Evolutionary conservation across 202 grass and related monocot genomes (phyloP), one percentile per base, ranked within the genome.

Genomic region (Dendrocalamus latiflorus): DNA sequence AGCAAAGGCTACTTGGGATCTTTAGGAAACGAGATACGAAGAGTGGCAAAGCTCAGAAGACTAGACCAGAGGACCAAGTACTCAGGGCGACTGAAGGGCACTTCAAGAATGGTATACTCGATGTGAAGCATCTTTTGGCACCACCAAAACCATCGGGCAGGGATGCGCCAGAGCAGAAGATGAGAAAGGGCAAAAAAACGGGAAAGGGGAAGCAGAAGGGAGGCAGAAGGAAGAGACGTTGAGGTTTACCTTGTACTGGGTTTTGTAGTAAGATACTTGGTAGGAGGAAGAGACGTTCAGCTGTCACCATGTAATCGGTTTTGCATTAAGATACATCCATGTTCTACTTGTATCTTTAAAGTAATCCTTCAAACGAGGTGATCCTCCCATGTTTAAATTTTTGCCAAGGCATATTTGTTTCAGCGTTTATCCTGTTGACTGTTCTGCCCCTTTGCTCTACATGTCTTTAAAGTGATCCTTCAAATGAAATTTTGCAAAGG

Each of bases 111-210:
- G 51, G 51, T 54, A 54, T 54, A 80, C 88, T 96, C 53, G 75
- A 99, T 55, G 91, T 99, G 34, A 99, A 96, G 39, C 93, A 96
- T 79, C 83, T 99, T 33, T 78, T 94, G 70, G 67, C 74, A 14
- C 37, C 67, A 51, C 86, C 93, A n/a, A 95, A 88, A 71, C 68
- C 74, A 86, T 86, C 89, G 0, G 81, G 71, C 65, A 67, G 74
- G 28, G 87, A 89, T 68, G 55, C 6, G 4, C 70, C 73, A 0
- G 87, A 88, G 48, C 81, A 76, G 8, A 93, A 90, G 75, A 80
- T 72, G 64, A 81, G 69, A 59, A 93, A 86, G 45, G 93, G 89
- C 16, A 93, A 89, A 48, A 89, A 86, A 38, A 92, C 91, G 49
- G 84, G 86, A 1, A 96, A 91, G 41, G 91, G 90, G 6, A 86